phyloP scores from a whole-genome alignment of 768 basidiomycete species.

The Austroboletus festivus region DNA sequence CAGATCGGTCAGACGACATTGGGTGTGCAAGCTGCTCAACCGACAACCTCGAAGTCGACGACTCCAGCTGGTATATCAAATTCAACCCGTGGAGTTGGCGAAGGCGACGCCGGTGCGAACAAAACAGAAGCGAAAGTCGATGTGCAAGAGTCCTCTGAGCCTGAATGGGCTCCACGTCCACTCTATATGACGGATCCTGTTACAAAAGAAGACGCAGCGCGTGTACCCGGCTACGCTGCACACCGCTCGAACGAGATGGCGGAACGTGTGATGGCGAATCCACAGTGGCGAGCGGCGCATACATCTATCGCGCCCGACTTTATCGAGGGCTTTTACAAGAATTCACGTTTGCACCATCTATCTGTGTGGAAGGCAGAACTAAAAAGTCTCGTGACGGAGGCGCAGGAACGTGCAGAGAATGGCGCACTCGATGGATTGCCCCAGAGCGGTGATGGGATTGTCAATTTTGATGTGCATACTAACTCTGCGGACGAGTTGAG shows the following conservation, averaged over 20 bases:
- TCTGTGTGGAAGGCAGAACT: constrained; percentile 92
- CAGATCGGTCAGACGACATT: constrained; percentile 19
- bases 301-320: constrained; percentile 86
- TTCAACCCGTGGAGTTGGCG: not conserved
- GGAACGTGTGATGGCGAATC: constrained; percentile 74
- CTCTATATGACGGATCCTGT: constrained; percentile 43
- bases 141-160: not conserved
- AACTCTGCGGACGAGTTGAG: constrained; percentile 35
- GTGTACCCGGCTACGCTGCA: constrained; percentile 64
- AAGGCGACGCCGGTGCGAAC: constrained; percentile 1
- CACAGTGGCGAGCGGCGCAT: constrained; percentile 83
- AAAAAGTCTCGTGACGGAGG: constrained; percentile 71
- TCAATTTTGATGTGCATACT: not conserved
- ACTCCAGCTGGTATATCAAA: not conserved
- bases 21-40: constrained; percentile 5
- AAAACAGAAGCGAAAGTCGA: too few species aligned
- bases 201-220: constrained; percentile 40
- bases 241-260: constrained; percentile 70
- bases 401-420: constrained; percentile 67
- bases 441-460: not conserved
- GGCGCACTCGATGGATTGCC: constrained; percentile 16
- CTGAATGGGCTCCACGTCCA: constrained; percentile 16
- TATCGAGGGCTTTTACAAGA: constrained; percentile 78
- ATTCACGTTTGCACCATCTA: constrained; percentile 90
- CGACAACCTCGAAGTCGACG: constrained; percentile 1